Conservation (phyloP, 2,329 filamentous ascomycete genomes). For the Penicillium decumbens region DNA sequence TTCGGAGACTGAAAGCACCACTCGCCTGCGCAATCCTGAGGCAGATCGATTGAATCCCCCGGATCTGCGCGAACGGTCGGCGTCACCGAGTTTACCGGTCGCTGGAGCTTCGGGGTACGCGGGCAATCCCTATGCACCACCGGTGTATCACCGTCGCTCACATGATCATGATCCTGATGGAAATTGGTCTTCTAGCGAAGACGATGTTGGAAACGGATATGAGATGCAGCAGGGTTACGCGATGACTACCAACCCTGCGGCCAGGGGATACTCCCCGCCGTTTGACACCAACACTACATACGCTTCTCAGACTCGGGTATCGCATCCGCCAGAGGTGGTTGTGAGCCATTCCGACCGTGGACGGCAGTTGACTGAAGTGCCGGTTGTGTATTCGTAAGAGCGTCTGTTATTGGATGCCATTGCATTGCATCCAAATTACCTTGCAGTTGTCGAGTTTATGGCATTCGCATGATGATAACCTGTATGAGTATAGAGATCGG, state of each 20-base stretch:
- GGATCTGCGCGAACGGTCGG: conserved; percentile 1
- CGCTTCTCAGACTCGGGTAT: conserved; percentile 19
- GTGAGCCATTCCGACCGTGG: conserved; percentile 11
- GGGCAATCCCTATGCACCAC: conserved; percentile 25
- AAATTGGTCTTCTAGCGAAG: conserved; percentile 38
- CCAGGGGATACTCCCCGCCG: conserved; percentile 15
- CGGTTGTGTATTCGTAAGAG: conserved; percentile 14
- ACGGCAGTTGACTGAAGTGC: conserved; percentile 19
- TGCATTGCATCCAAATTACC: background rate
- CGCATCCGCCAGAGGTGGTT: conserved; percentile 10
- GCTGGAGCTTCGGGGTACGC: conserved; percentile 17
- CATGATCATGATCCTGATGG: conserved; percentile 30
- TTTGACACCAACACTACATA: conserved; percentile 31
- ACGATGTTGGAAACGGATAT: conserved; percentile 31
- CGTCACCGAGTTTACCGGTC: conserved; percentile 1
- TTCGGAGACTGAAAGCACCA: conserved; percentile 15
- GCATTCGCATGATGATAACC: background rate
- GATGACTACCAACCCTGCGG: conserved; percentile 22
- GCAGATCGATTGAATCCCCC: conserved; percentile 23
- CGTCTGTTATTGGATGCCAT: background rate
- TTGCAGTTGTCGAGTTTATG: background rate
- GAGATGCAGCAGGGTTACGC: conserved; percentile 36
- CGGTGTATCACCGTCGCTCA: conserved; percentile 25
- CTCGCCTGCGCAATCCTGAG: conserved; percentile 32
- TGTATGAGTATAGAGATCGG: background rate